phyloP scores from a whole-genome alignment of 1,284 basidiomycete genomes.

The Cryptococcus sp. region DNA sequence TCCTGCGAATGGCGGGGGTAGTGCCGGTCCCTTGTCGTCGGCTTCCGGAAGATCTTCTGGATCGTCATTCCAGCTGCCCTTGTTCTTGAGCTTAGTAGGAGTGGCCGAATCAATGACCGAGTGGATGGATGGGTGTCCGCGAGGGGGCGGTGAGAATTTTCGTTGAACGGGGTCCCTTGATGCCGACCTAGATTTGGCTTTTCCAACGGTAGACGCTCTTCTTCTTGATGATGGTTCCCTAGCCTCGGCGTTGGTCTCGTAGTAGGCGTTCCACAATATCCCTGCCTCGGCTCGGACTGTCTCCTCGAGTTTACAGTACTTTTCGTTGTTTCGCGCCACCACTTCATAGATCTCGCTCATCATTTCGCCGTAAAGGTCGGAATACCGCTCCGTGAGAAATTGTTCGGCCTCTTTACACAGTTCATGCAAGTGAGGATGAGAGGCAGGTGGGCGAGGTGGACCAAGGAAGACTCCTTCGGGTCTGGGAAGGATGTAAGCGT shows the following conservation, averaged over 20 bases:
- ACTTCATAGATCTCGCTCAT: constrained; percentile 29
- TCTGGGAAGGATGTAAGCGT: too few species aligned
- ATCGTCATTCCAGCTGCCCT: too few species aligned
- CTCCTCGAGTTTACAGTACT: constrained; percentile 40
- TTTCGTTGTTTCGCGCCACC: constrained; percentile 26
- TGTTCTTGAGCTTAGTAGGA: too few species aligned
- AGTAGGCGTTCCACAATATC: constrained; percentile 39
- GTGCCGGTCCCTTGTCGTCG: too few species aligned
- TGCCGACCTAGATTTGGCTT: constrained; percentile 3
- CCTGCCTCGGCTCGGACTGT: constrained; percentile 42
- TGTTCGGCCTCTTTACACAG: constrained; percentile 36
- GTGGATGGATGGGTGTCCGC: too few species aligned
- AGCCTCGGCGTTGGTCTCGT: constrained; percentile 18
- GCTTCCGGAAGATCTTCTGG: too few species aligned
- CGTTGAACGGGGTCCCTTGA: background rate
- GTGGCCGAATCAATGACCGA: too few species aligned
- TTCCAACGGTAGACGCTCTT: constrained; percentile 3
- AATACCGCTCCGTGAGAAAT: too few species aligned
- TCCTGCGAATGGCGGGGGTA: constrained; percentile 3
- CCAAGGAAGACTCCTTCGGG: too few species aligned
- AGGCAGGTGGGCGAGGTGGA: too few species aligned
- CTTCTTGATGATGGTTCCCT: constrained; percentile 4
- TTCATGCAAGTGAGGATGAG: constrained; percentile 41
- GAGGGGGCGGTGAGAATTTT: background rate
- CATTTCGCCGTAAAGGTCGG: too few species aligned